Evolutionary conservation across 2,329 filamentous ascomycete species (phyloP).

Genomic region (Acephala macrosclerotiorum): DNA sequence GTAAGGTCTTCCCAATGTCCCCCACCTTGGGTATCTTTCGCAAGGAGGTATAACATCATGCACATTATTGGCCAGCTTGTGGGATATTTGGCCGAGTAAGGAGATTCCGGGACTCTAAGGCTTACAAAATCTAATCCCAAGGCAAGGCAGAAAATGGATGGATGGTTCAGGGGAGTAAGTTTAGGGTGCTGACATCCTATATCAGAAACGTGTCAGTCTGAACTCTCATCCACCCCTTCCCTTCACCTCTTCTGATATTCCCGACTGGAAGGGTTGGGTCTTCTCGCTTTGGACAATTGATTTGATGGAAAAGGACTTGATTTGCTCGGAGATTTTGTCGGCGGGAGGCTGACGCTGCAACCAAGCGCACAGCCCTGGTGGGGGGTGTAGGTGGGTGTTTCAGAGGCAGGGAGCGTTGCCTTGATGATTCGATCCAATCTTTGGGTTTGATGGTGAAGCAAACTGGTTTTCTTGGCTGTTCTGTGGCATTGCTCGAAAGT

Average conservation of each 20-base stretch:
- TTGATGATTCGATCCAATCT: background rate
- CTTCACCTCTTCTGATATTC: too few species aligned
- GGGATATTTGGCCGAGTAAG: constrained; percentile 5
- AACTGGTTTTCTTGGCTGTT: background rate
- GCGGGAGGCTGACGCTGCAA: background rate
- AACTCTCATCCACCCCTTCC: background rate
- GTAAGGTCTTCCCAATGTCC: background rate
- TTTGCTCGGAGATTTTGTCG: background rate
- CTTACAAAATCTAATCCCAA: too few species aligned
- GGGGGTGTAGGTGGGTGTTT: background rate
- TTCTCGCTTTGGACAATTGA: background rate
- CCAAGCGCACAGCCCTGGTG: background rate
- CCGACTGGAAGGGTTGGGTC: background rate
- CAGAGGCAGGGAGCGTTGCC: background rate
- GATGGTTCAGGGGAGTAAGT: background rate
- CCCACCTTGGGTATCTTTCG: background rate
- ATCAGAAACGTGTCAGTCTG: constrained; percentile 4
- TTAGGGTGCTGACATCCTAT: background rate
- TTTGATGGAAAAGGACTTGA: background rate
- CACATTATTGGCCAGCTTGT: background rate
- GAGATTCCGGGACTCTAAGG: background rate
- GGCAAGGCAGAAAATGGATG: background rate
- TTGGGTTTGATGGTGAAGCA: background rate
- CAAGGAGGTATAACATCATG: background rate
- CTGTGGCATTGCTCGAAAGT: background rate